Conservation (phyloP, 2,329 filamentous ascomycete genomes). For the Aspergillus novoparasiticus region DNA sequence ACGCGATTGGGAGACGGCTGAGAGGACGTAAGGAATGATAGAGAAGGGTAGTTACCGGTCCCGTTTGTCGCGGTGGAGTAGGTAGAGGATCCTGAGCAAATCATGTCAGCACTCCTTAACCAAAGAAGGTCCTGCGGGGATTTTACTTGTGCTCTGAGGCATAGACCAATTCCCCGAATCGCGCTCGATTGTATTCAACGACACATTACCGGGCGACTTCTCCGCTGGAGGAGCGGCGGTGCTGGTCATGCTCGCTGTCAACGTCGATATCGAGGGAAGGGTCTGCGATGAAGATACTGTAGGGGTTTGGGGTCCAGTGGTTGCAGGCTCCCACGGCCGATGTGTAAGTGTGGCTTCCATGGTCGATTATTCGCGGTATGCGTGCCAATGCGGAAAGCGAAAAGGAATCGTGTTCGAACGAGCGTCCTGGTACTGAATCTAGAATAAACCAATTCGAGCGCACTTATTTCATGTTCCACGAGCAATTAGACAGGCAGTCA, state of each 20-base stretch:
- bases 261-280: constrained; percentile 50
- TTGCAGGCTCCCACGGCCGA: constrained; percentile 48
- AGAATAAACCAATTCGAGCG: constrained; percentile 1
- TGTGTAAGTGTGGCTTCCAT: constrained; percentile 47
- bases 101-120: constrained; percentile 26
- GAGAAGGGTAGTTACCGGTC: constrained; percentile 46
- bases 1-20: constrained; percentile 49
- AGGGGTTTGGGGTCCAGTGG: constrained; percentile 37
- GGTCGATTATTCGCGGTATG: constrained; percentile 7
- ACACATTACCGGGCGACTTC: constrained; percentile 46
- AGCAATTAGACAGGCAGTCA: constrained; percentile 7
- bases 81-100: constrained; percentile 46
- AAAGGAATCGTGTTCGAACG: constrained; percentile 4
- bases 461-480: constrained; percentile 31
- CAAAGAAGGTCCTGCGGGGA: constrained; percentile 7
- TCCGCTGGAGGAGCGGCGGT: constrained; percentile 35
- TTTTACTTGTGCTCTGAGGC: constrained; percentile 59
- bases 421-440: constrained; percentile 7
- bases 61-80: constrained; percentile 52
- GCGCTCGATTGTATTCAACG: constrained; percentile 52
- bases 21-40: constrained; percentile 47
- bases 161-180: constrained; percentile 64
- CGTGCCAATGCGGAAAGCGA: constrained; percentile 1
- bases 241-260: constrained; percentile 47
- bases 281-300: constrained; percentile 43